These are phyloP conservation scores for Acanthamoeba castellanii DNA, from an alignment of 208 protist genomes.

Conservation along the genomic window DNA sequence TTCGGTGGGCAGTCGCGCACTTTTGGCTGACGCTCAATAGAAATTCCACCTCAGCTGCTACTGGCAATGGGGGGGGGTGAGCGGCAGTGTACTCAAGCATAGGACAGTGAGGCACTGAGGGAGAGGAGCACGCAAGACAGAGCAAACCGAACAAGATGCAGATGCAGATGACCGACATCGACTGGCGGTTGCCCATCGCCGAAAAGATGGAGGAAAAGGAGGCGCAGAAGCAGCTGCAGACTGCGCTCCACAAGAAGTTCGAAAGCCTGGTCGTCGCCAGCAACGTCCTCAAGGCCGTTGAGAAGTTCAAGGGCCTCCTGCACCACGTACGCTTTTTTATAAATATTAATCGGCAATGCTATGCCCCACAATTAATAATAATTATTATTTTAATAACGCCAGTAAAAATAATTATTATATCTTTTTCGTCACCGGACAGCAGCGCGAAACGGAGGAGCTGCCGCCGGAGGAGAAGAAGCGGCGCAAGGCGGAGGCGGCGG, in stretches of 20 bases:
- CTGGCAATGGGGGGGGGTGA: no score
- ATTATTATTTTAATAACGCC: no score
- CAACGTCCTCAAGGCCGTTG: not conserved
- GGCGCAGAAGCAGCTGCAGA: slow-evolving; percentile 33
- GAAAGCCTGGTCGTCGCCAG: not conserved
- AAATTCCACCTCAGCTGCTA: no score
- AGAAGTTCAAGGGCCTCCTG: slow-evolving; percentile 33
- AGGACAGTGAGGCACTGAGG: no score
- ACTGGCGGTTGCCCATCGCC: slow-evolving; percentile 15
- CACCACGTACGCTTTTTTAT: not conserved
- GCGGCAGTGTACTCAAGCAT: no score
- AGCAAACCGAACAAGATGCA: not conserved
- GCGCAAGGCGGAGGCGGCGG: not conserved
- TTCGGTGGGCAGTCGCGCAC: no score
- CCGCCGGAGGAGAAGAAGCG: slow-evolving; percentile 41
- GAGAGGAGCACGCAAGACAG: no score
- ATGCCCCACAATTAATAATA: not conserved
- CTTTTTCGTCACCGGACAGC: not conserved
- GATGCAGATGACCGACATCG: slow-evolving; percentile 49
- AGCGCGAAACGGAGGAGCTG: not conserved
- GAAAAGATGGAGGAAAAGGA: slow-evolving; percentile 43
- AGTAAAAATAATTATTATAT: no score
- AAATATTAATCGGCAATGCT: no score
- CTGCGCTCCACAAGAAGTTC: not conserved
- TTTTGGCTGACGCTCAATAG: no score